phyloP scores from a whole-genome alignment of 1,284 basidiomycete species.

The Volvariella surrecta region DNA sequence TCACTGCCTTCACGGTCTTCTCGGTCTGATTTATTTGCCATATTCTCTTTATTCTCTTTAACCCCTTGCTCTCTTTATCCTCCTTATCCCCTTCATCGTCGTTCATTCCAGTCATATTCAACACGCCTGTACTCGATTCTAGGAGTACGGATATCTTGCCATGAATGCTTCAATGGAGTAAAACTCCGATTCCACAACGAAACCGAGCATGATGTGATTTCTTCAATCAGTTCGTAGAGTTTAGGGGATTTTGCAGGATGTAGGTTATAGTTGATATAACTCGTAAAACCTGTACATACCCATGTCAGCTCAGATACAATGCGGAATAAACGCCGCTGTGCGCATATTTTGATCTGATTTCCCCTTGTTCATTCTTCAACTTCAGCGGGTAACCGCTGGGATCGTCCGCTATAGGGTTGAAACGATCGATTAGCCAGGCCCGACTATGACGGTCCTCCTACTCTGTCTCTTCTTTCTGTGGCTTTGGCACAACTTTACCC shows the following conservation, averaged over 20 bases:
- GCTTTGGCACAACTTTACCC: conserved; percentile 11
- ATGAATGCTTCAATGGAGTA: conserved; percentile 11
- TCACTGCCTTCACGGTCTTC: no score
- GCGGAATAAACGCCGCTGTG: no score
- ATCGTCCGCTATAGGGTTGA: conserved; percentile 13
- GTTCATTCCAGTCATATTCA: no score
- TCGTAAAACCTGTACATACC: conserved; percentile 13
- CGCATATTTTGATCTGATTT: neutral
- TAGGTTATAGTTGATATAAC: conserved; percentile 22
- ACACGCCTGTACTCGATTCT: neutral
- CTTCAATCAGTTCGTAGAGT: conserved; percentile 19
- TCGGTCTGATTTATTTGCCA: no score
- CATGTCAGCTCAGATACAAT: no score
- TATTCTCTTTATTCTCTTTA: no score
- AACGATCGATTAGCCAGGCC: neutral
- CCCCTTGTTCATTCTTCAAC: conserved; percentile 10
- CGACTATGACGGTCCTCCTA: neutral
- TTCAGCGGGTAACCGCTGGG: conserved; percentile 24
- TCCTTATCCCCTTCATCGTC: no score
- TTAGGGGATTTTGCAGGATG: conserved; percentile 13
- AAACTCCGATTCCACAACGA: conserved; percentile 23
- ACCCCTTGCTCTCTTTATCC: neutral
- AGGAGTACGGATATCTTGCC: conserved; percentile 7
- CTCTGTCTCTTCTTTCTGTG: conserved; percentile 3
- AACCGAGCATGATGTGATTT: conserved; percentile 18